phyloP scores from a whole-genome alignment of 805 yeast species.

The Starmerella floricola region DNA sequence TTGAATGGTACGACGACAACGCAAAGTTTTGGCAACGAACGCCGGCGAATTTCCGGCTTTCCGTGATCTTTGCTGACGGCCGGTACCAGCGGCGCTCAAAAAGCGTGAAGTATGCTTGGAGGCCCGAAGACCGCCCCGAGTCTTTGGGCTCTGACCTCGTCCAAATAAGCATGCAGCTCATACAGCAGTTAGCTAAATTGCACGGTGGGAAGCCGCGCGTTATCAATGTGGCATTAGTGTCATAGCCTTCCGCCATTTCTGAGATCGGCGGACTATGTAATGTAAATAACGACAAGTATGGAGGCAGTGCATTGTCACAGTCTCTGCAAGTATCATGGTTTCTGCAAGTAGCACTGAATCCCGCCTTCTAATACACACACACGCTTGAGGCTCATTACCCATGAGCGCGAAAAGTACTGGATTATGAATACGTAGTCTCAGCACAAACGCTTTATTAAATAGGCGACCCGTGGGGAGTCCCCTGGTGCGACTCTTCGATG shows the following conservation, averaged over 20 bases:
- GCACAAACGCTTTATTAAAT: not conserved
- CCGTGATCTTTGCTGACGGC: constrained; percentile 2
- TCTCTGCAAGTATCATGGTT: no score
- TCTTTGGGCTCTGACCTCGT: not conserved
- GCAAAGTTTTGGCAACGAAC: constrained; percentile 15
- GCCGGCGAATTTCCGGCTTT: constrained; percentile 1
- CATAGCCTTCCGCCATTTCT: not conserved
- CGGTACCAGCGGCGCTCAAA: constrained; percentile 1
- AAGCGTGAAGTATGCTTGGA: constrained; percentile 3
- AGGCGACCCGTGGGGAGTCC: constrained; percentile 12
- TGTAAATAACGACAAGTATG: no score
- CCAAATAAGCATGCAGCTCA: not conserved
- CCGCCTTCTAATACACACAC: no score
- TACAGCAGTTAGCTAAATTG: constrained; percentile 1
- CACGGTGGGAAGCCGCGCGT: constrained; percentile 9
- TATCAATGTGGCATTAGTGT: constrained; percentile 5
- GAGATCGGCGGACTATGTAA: no score
- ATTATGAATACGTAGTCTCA: not conserved
- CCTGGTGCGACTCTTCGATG: constrained; percentile 1
- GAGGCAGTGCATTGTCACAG: no score
- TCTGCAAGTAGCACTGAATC: no score
- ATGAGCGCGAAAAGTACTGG: no score
- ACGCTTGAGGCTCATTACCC: no score
- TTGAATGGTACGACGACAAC: constrained; percentile 21
- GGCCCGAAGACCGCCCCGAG: not conserved